Conservation (phyloP, 768 basidiomycete genomes). For the Lactarius pseudohatsudake region DNA sequence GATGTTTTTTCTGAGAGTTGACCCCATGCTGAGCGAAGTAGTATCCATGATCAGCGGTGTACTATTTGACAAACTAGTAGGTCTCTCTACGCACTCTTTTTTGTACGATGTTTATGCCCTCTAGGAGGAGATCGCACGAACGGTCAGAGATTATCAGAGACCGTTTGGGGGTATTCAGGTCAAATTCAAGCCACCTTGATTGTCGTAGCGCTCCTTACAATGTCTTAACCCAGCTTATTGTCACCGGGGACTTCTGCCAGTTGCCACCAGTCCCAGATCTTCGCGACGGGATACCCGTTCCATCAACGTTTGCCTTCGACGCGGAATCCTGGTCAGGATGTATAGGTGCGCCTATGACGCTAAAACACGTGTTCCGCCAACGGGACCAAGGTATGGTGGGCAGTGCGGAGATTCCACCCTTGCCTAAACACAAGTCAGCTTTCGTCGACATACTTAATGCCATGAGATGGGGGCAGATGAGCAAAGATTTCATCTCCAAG, state of each 20-base stretch:
- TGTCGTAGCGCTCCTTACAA: slow-evolving; percentile 10
- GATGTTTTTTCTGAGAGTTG: slow-evolving; percentile 30
- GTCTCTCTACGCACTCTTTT: slow-evolving; percentile 11
- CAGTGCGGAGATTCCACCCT: neutral
- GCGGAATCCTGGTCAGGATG: slow-evolving; percentile 67
- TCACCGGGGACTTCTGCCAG: slow-evolving; percentile 91
- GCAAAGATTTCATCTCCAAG: slow-evolving; percentile 41
- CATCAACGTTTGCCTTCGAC: slow-evolving; percentile 74
- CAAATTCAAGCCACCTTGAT: slow-evolving; percentile 1
- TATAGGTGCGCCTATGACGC: slow-evolving; percentile 51
- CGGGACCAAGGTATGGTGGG: slow-evolving; percentile 63
- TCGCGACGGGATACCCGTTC: slow-evolving; percentile 45
- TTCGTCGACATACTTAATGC: slow-evolving; percentile 88
- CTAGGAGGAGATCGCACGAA: slow-evolving; percentile 63
- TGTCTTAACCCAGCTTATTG: slow-evolving; percentile 52
- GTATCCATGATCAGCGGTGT: slow-evolving; percentile 88
- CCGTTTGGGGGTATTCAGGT: slow-evolving; percentile 92
- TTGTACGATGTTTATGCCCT: slow-evolving; percentile 26
- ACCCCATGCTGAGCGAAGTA: slow-evolving; percentile 34
- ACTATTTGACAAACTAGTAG: slow-evolving; percentile 79
- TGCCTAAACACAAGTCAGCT: slow-evolving; percentile 14
- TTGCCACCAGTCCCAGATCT: slow-evolving; percentile 74
- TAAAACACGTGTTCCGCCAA: slow-evolving; percentile 84
- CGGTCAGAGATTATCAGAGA: slow-evolving; percentile 46
- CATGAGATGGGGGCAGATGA: slow-evolving; percentile 75